A percentile compares a stretch with the other conserved stretches of the same genome.
Evolutionary conservation across 2,329 filamentous ascomycete genomes (phyloP).

Genomic region (Botrytis fabae): DNA sequence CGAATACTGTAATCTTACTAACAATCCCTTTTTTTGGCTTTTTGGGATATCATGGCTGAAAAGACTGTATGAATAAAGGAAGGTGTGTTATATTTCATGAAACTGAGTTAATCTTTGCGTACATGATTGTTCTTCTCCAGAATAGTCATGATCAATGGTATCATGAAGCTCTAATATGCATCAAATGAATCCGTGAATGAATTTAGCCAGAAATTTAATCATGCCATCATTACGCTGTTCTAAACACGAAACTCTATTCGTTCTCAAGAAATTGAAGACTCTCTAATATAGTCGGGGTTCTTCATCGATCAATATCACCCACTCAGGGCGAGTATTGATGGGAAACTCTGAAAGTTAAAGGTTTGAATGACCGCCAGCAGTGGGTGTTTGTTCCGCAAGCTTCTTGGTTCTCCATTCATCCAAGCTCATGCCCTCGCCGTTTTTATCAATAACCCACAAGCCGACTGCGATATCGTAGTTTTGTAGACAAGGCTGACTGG

Average conservation of each 20-base stretch:
- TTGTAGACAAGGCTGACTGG: rapidly evolving
- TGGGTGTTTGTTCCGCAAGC: rapidly evolving
- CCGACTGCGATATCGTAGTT: neutral
- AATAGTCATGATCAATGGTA: too few relatives aligned
- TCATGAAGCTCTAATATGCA: too few relatives aligned
- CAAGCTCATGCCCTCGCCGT: neutral
- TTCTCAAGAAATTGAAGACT: neutral
- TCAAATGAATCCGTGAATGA: too few relatives aligned
- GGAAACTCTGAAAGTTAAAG: neutral
- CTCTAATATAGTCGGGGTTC: too few relatives aligned
- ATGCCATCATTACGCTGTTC: neutral
- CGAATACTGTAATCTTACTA: neutral
- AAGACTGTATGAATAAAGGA: too few relatives aligned
- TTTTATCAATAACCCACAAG: neutral
- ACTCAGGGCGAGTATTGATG: neutral
- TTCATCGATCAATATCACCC: too few relatives aligned
- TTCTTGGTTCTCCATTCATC: neutral
- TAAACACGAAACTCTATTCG: neutral
- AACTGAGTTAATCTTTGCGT: too few relatives aligned
- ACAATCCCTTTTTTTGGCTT: neutral
- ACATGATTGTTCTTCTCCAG: too few relatives aligned
- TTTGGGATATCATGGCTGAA: too few relatives aligned
- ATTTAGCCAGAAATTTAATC: neutral
- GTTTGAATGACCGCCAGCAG: rapidly evolving
- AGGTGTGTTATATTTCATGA: too few relatives aligned